Percentiles rank a stretch among this genome's conserved stretches.
These are phyloP conservation scores for Hippophae rhamnoides DNA, from an alignment of 306 rosid genomes.

Conservation along the genomic window DNA sequence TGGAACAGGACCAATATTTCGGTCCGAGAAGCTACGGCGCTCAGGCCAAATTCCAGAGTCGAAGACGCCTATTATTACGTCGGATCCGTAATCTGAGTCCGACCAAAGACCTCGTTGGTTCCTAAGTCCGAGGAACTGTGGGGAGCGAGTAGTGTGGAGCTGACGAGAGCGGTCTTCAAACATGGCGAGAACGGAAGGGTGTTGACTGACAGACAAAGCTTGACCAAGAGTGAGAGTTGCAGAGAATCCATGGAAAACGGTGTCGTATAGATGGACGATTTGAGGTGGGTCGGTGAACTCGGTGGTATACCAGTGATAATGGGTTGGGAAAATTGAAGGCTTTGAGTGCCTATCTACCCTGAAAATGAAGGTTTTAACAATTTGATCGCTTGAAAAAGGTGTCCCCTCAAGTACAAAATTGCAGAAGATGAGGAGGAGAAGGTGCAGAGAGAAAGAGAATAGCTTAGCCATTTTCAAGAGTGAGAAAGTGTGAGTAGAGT, in stretches of 20 bases:
- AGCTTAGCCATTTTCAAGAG: slow-evolving; percentile 15
- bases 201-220: slow-evolving; percentile 25
- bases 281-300: slow-evolving; percentile 46
- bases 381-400: slow-evolving; percentile 5
- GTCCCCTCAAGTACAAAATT: slow-evolving; percentile 5
- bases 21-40: slow-evolving; percentile 66
- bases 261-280: slow-evolving; percentile 62
- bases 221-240: slow-evolving; percentile 43
- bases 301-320: slow-evolving; percentile 69
- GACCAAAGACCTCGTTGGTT: slow-evolving; percentile 93
- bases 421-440: slow-evolving; percentile 17
- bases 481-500: slow-evolving; percentile 11
- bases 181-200: slow-evolving; percentile 64
- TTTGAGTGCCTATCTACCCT: slow-evolving; percentile 49
- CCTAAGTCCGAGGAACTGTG: slow-evolving; percentile 81
- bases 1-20: slow-evolving; percentile 64
- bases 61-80: slow-evolving; percentile 68
- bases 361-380: slow-evolving; percentile 54
- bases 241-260: slow-evolving; percentile 83
- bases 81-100: slow-evolving; percentile 83
- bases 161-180: slow-evolving; percentile 61
- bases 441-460: neutral
- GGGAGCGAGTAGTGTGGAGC: slow-evolving; percentile 93
- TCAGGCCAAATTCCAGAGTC: slow-evolving; percentile 81
- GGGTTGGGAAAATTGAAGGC: slow-evolving; percentile 71